Evolutionary conservation across 768 basidiomycete genomes (phyloP).

Genomic region (Trametes cingulata): DNA sequence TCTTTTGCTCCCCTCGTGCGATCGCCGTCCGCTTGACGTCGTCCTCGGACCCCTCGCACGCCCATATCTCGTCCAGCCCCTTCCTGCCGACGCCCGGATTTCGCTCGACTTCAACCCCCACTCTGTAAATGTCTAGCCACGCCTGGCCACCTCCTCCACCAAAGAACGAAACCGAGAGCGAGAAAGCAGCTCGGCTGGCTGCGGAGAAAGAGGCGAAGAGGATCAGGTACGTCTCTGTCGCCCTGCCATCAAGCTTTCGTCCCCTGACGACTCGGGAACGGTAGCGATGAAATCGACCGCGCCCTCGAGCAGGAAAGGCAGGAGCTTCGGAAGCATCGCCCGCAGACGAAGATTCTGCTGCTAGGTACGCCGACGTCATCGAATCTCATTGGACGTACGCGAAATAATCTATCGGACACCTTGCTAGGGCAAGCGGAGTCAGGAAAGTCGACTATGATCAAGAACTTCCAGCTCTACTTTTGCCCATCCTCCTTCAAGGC

Average conservation of each 20-base stretch:
- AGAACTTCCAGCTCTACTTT: constrained; percentile 61
- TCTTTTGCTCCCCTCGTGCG: neutral
- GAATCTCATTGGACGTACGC: neutral
- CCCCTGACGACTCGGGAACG: constrained; percentile 30
- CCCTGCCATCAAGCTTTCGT: neutral
- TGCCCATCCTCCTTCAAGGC: constrained; percentile 55
- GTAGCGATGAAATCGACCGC: constrained; percentile 56
- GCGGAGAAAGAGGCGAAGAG: constrained; percentile 46
- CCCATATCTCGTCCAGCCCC: neutral
- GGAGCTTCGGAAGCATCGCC: constrained; percentile 37
- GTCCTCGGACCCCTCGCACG: neutral
- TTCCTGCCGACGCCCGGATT: neutral
- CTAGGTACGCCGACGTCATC: constrained; percentile 42
- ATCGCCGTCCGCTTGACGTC: neutral
- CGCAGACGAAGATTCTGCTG: constrained; percentile 50
- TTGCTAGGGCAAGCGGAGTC: constrained; percentile 56
- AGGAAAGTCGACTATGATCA: constrained; percentile 62
- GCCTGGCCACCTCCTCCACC: constrained; percentile 33
- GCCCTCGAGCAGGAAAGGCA: constrained; percentile 49
- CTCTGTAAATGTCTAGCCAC: constrained; percentile 5
- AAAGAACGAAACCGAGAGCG: constrained; percentile 41
- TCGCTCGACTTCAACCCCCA: neutral
- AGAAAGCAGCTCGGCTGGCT: constrained; percentile 39
- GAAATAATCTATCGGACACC: neutral
- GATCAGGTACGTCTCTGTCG: constrained; percentile 14